These are phyloP conservation scores for Colletotrichum musae DNA, from an alignment of 2,329 filamentous ascomycete genomes.

Conservation along the genomic window DNA sequence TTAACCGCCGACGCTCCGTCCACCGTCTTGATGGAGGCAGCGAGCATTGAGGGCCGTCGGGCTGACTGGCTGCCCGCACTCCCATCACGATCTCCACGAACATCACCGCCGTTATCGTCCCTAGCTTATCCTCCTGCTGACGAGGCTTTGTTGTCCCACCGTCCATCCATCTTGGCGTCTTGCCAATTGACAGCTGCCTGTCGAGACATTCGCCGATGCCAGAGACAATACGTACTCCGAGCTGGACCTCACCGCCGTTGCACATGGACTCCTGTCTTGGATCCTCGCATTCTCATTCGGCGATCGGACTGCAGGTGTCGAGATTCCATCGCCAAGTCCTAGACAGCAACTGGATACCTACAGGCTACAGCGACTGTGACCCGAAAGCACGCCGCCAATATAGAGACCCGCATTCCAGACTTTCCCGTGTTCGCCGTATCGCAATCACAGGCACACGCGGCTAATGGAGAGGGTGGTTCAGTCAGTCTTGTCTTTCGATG, in stretches of 20 bases:
- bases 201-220: slow-evolving; percentile 1
- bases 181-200: slow-evolving; percentile 9
- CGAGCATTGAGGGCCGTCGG: neutral
- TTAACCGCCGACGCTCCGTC: neutral
- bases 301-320: slow-evolving; percentile 16
- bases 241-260: slow-evolving; percentile 34
- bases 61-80: slow-evolving; percentile 2
- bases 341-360: neutral
- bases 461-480: neutral
- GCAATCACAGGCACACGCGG: neutral
- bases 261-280: slow-evolving; percentile 27
- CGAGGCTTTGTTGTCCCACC: slow-evolving; percentile 4
- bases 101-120: slow-evolving; percentile 4
- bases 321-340: slow-evolving; percentile 8
- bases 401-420: slow-evolving; percentile 7
- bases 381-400: slow-evolving; percentile 7
- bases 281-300: slow-evolving; percentile 9
- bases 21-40: neutral
- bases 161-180: neutral
- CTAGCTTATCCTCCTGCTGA: slow-evolving; percentile 1
- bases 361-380: neutral
- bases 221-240: slow-evolving; percentile 16
- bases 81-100: slow-evolving; percentile 14
- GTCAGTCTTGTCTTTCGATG: neutral
- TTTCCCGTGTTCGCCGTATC: slow-evolving; percentile 10